Conservation (phyloP, 2,329 filamentous ascomycete genomes). For the Remersonia thermophila region DNA sequence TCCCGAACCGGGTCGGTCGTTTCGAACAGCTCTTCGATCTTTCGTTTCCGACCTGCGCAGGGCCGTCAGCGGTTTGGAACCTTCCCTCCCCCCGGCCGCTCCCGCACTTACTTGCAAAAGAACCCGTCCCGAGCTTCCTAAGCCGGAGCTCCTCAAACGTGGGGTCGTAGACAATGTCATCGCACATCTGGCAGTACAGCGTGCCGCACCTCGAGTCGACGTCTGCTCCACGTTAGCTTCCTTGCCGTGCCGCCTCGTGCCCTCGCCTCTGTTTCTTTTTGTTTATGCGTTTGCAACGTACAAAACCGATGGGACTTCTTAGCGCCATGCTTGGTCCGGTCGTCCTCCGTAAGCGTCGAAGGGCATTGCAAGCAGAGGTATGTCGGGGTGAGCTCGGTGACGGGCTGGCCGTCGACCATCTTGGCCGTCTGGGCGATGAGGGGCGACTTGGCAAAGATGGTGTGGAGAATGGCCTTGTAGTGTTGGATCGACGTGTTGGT, state of each 20-base stretch:
- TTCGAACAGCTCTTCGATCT: constrained; percentile 56
- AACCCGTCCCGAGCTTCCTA: constrained; percentile 55
- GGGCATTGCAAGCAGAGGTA: constrained; percentile 66
- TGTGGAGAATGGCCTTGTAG: constrained; percentile 59
- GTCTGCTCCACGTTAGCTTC: no score
- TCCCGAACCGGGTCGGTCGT: constrained; percentile 46
- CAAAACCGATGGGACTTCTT: constrained; percentile 64
- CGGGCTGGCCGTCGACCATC: constrained; percentile 39
- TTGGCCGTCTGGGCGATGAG: constrained; percentile 55
- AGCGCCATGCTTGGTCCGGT: constrained; percentile 53
- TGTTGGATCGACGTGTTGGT: constrained; percentile 57
- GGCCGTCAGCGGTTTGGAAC: background rate
- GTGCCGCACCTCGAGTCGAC: constrained; percentile 66
- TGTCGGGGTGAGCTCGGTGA: constrained; percentile 53
- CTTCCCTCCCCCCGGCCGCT: no score
- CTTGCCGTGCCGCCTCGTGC: no score
- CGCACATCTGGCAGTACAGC: constrained; percentile 70
- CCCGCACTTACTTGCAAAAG: constrained; percentile 38
- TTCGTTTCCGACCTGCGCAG: constrained; percentile 55
- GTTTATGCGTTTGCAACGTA: constrained; percentile 32
- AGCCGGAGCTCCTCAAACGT: constrained; percentile 64
- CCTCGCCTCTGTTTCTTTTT: no score
- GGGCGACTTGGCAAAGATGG: constrained; percentile 55
- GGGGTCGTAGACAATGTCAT: constrained; percentile 73
- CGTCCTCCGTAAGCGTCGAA: constrained; percentile 52